Evolutionary conservation across 1,139 yeast genomes (phyloP).

Genomic region (Spathaspora sp.): DNA sequence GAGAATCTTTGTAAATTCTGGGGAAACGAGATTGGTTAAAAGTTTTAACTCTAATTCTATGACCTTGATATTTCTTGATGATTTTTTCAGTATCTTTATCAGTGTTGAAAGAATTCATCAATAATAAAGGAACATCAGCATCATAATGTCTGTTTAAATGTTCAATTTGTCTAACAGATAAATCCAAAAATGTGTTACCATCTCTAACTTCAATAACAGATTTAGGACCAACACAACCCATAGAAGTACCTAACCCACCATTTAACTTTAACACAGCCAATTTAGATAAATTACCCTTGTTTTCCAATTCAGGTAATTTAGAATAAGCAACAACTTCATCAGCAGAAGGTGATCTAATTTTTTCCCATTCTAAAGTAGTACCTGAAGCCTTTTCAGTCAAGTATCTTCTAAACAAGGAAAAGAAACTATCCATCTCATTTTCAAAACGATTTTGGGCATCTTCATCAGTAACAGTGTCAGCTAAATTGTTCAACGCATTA

Average conservation of each 20-base stretch:
- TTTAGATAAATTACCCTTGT: conserved; percentile 60
- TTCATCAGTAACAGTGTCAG: conserved; percentile 71
- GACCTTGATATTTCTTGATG: conserved; percentile 95
- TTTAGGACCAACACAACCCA: conserved; percentile 99
- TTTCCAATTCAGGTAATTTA: conserved; percentile 40
- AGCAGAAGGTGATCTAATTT: conserved; percentile 82
- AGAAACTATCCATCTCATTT: conserved; percentile 92
- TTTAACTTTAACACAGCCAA: conserved; percentile 93
- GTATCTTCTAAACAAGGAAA: conserved; percentile 90
- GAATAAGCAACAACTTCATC: conserved; percentile 86
- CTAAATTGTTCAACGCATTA: conserved; percentile 85
- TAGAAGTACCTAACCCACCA: conserved; percentile 98
- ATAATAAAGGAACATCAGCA: conserved; percentile 90
- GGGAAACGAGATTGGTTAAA: conserved; percentile 98
- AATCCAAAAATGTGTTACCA: conserved; percentile 94
- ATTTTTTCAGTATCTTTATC: conserved; percentile 94
- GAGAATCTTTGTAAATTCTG: conserved; percentile 89
- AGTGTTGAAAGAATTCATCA: conserved; percentile 98
- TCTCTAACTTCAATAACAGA: conserved; percentile 98
- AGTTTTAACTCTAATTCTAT: conserved; percentile 91
- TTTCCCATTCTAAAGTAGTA: conserved; percentile 87
- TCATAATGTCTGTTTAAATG: conserved; percentile 88
- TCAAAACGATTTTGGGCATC: conserved; percentile 67
- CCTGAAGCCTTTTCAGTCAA: conserved; percentile 87
- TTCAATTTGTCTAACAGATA: conserved; percentile 95